phyloP scores from a whole-genome alignment of 1,284 basidiomycete genomes.

The Xerocomus cyaneibrunnescens region DNA sequence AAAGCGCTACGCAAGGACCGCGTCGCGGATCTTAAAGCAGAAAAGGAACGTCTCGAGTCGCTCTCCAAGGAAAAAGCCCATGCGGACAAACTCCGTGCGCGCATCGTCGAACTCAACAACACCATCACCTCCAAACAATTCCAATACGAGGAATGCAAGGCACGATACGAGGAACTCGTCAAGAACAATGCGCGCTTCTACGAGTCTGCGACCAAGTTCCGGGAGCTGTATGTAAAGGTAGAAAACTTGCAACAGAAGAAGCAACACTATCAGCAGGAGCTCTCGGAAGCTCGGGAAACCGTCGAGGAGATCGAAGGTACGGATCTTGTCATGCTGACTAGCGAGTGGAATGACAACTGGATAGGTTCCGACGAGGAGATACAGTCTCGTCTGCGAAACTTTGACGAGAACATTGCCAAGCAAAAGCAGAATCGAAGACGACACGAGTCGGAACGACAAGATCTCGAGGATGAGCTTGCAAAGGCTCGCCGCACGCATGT shows the following conservation, averaged over 20 bases:
- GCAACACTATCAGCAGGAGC: conserved; percentile 50
- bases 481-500: conserved; percentile 56
- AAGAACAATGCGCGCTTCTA: conserved; percentile 81
- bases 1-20: conserved; percentile 90
- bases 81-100: conserved; percentile 76
- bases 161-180: conserved; percentile 64
- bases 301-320: conserved; percentile 75
- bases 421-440: conserved; percentile 51
- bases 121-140: conserved; percentile 72
- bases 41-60: conserved; percentile 84
- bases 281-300: conserved; percentile 64
- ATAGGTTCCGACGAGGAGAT: conserved; percentile 81
- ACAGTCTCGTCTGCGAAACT: conserved; percentile 64
- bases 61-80: conserved; percentile 85
- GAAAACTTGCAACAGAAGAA: conserved; percentile 69
- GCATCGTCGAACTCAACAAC: conserved; percentile 65
- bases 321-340: conserved; percentile 1
- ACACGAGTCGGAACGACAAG: conserved; percentile 53
- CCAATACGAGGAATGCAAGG: conserved; percentile 71
- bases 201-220: conserved; percentile 82
- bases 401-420: conserved; percentile 62
- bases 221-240: conserved; percentile 76
- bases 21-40: conserved; percentile 87
- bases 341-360: background rate
- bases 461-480: conserved; percentile 61